phyloP scores from a whole-genome alignment of 2,329 filamentous ascomycete species.

The Penicillium brasilianum region DNA sequence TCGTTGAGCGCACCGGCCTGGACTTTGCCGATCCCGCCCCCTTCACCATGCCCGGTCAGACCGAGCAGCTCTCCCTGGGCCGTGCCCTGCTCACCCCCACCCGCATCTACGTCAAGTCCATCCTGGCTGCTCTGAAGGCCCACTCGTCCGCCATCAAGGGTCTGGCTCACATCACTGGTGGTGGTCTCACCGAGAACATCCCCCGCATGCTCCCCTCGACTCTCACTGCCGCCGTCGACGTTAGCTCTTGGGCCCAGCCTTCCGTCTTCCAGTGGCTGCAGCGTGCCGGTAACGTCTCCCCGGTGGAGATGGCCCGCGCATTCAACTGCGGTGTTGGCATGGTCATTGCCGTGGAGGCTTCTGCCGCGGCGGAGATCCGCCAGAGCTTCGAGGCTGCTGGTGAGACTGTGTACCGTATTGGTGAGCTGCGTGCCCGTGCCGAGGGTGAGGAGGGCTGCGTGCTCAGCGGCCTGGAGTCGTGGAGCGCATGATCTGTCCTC shows the following conservation, averaged over 20 bases:
- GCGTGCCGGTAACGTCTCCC: constrained; percentile 68
- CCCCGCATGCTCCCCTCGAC: constrained; percentile 85
- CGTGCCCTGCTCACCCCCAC: constrained; percentile 84
- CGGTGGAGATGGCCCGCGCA: constrained; percentile 82
- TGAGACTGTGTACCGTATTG: constrained; percentile 79
- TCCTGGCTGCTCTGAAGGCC: constrained; percentile 67
- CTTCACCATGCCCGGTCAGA: constrained; percentile 77
- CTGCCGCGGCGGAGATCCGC: constrained; percentile 29
- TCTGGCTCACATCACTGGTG: constrained; percentile 95
- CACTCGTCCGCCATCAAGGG: constrained; percentile 73
- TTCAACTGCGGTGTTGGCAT: constrained; percentile 97
- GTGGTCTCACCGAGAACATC: constrained; percentile 90
- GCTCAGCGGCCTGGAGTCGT: constrained; percentile 63
- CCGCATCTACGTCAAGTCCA: constrained; percentile 85
- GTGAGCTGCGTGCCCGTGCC: constrained; percentile 66
- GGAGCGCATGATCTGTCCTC: constrained; percentile 31
- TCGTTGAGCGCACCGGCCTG: constrained; percentile 75
- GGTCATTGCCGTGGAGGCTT: constrained; percentile 75
- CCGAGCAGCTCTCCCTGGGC: constrained; percentile 62
- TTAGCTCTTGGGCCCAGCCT: constrained; percentile 74
- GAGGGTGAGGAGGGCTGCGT: constrained; percentile 64
- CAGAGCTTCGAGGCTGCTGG: constrained; percentile 67
- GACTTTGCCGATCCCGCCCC: constrained; percentile 74
- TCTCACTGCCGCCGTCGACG: constrained; percentile 81
- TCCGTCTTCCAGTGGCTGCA: constrained; percentile 88